Percentiles rank a stretch among this genome's conserved stretches.
phyloP scores from a whole-genome alignment of 495 filamentous ascomycete genomes.

The Parathielavia hyrcaniae region DNA sequence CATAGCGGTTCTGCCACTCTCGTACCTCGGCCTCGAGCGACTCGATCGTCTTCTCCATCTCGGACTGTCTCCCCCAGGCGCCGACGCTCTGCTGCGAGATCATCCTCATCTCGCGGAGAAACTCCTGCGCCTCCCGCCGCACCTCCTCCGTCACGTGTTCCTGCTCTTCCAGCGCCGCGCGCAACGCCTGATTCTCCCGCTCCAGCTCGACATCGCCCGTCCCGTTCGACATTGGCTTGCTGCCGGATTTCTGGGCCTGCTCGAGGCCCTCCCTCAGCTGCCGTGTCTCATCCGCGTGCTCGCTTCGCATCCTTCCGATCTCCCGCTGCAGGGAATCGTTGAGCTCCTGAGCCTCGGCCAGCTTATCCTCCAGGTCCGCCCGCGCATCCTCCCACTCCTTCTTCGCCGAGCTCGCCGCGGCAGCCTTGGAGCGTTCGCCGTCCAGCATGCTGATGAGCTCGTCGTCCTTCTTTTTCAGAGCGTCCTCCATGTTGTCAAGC shows the following conservation, averaged over 20 bases:
- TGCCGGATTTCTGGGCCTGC: conserved; percentile 35
- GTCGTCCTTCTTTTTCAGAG: conserved; percentile 47
- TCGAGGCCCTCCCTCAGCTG: conserved; percentile 61
- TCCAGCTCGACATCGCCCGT: conserved; percentile 55
- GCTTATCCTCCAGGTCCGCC: conserved; percentile 65
- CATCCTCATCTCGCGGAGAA: conserved; percentile 80
- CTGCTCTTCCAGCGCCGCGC: conserved; percentile 63
- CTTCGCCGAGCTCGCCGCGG: conserved; percentile 48
- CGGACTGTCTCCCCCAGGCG: conserved; percentile 76
- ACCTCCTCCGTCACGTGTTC: conserved; percentile 86
- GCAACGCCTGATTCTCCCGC: conserved; percentile 64
- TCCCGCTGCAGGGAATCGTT: conserved; percentile 72
- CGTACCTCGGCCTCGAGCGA: conserved; percentile 72
- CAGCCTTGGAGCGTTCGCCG: conserved; percentile 39
- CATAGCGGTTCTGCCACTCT: conserved; percentile 85
- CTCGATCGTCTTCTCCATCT: conserved; percentile 63
- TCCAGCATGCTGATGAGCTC: conserved; percentile 40
- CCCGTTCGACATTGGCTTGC: conserved; percentile 21
- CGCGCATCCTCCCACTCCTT: conserved; percentile 71
- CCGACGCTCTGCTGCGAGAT: conserved; percentile 71
- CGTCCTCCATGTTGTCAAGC: conserved; percentile 62
- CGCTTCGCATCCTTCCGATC: conserved; percentile 61
- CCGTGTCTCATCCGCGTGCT: conserved; percentile 58
- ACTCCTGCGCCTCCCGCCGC: conserved; percentile 73
- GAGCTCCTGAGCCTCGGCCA: conserved; percentile 69